phyloP scores from a whole-genome alignment of 129 eudicot genomes.

The Flaveria ramosissima region DNA sequence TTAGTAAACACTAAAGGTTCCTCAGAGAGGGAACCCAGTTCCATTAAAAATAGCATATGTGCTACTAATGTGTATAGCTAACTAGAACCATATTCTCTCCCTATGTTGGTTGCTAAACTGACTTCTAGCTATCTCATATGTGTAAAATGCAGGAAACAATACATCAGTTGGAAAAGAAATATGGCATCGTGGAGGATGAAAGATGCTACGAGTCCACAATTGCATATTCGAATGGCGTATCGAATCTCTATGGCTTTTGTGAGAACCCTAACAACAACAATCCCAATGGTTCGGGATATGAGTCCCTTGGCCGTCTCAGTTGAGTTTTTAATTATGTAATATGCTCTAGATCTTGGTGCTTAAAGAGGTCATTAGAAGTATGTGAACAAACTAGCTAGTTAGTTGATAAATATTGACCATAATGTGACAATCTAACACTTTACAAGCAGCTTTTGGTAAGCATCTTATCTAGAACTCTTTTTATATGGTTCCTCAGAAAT shows the following conservation, averaged over 20 bases:
- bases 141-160: constrained; percentile 42
- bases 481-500: neutral
- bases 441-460: neutral
- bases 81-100: neutral
- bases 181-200: constrained; percentile 39
- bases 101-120: neutral
- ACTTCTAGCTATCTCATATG: neutral
- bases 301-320: constrained; percentile 34
- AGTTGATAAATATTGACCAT: neutral
- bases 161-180: constrained; percentile 47
- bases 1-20: neutral
- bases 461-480: constrained; percentile 9
- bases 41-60: neutral
- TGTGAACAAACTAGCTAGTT: constrained; percentile 8
- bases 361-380: constrained; percentile 10
- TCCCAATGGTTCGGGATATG: constrained; percentile 29
- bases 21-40: neutral
- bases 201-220: constrained; percentile 42
- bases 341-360: neutral
- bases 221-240: constrained; percentile 44
- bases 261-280: constrained; percentile 40
- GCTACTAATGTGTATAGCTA: neutral
- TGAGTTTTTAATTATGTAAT: constrained; percentile 21
- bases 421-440: constrained; percentile 21
- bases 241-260: constrained; percentile 47